These are phyloP conservation scores for Aspergillus fumigatus DNA, from an alignment of 2,329 filamentous ascomycete genomes.

Conservation along the genomic window DNA sequence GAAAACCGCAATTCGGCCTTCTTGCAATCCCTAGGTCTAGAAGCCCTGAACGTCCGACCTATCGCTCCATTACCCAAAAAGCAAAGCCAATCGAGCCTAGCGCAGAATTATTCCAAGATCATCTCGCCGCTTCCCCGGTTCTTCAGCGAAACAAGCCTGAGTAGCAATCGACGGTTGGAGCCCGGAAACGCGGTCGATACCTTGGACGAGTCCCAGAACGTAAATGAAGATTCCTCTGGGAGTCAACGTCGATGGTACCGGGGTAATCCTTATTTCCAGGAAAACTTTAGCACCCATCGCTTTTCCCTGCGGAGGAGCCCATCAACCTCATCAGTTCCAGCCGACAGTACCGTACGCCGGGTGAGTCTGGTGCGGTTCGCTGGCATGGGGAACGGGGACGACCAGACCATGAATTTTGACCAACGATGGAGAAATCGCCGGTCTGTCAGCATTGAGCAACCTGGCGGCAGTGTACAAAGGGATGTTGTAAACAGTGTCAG, in stretches of 20 bases:
- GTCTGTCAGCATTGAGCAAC: neutral
- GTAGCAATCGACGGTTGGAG: conserved; percentile 21
- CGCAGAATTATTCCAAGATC: conserved; percentile 34
- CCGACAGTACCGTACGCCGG: conserved; percentile 14
- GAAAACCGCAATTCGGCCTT: conserved; percentile 30
- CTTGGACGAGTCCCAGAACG: conserved; percentile 16
- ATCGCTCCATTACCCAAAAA: conserved; percentile 18
- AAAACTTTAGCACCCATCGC: neutral
- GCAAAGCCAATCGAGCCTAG: conserved; percentile 33
- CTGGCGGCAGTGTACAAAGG: conserved; percentile 9
- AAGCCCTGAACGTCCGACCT: conserved; percentile 18
- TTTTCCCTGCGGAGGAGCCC: conserved; percentile 12
- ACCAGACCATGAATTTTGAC: conserved; percentile 2
- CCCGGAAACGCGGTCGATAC: conserved; percentile 12
- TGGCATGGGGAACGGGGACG: conserved; percentile 13
- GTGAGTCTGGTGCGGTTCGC: conserved; percentile 19
- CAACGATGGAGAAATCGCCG: conserved; percentile 6
- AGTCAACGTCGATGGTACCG: conserved; percentile 20
- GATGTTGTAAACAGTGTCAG: conserved; percentile 21
- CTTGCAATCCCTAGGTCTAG: conserved; percentile 24
- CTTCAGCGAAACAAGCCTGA: conserved; percentile 33
- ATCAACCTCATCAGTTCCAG: conserved; percentile 12
- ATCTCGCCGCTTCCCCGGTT: conserved; percentile 35
- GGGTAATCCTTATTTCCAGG: conserved; percentile 13
- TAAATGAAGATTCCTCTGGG: conserved; percentile 15